Conservation (phyloP, 108 stramenopile genomes). For the Discostella stelligeroides region DNA sequence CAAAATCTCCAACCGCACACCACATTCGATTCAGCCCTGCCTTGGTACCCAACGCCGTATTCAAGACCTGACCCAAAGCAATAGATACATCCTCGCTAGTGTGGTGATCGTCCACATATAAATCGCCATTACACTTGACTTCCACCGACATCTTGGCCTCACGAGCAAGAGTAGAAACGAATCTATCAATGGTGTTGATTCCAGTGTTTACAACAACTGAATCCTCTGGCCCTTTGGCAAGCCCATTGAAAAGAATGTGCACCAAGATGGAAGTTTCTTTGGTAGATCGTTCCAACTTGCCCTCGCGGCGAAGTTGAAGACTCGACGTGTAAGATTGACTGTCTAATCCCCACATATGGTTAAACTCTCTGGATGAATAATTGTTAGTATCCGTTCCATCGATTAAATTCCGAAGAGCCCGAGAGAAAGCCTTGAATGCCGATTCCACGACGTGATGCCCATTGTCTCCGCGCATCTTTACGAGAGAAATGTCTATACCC, state of each 20-base stretch:
- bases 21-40: slow-evolving; percentile 91
- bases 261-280: slow-evolving; percentile 85
- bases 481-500: slow-evolving; percentile 55
- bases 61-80: slow-evolving; percentile 89
- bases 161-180: slow-evolving; percentile 68
- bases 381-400: slow-evolving; percentile 60
- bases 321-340: slow-evolving; percentile 54
- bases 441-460: slow-evolving; percentile 84
- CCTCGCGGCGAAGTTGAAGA: slow-evolving; percentile 55
- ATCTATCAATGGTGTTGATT: slow-evolving; percentile 80
- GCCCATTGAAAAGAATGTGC: slow-evolving; percentile 55
- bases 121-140: slow-evolving; percentile 83
- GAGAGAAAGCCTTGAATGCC: slow-evolving; percentile 85
- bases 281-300: slow-evolving; percentile 65
- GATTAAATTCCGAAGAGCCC: slow-evolving; percentile 73
- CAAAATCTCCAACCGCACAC: slow-evolving; percentile 46
- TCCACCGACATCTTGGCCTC: slow-evolving; percentile 71
- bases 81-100: slow-evolving; percentile 95
- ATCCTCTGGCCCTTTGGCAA: slow-evolving; percentile 15
- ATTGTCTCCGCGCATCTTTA: slow-evolving; percentile 78
- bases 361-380: slow-evolving; percentile 23
- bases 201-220: slow-evolving; percentile 72
- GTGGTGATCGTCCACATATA: slow-evolving; percentile 97
- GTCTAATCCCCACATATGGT: slow-evolving; percentile 50
- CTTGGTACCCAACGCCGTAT: slow-evolving; percentile 82